Conservation (phyloP, 441 rosid genomes). For the Lepidium campestre region DNA sequence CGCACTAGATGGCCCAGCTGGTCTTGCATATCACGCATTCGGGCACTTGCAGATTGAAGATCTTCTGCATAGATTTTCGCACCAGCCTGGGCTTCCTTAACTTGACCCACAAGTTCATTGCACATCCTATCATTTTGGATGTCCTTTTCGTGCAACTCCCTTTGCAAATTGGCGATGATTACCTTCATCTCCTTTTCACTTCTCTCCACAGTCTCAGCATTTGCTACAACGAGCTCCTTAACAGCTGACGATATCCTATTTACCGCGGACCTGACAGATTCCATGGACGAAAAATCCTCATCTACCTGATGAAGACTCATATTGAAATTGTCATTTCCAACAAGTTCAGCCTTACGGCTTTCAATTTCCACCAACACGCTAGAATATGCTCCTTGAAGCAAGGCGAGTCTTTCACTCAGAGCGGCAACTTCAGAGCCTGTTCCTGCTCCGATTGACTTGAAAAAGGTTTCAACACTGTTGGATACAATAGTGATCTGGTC, state of each 20-base stretch:
- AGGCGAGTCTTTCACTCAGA: slow-evolving; percentile 46
- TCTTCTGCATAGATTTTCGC: slow-evolving; percentile 55
- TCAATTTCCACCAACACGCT: slow-evolving; percentile 66
- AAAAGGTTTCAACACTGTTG: slow-evolving; percentile 37
- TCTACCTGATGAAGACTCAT: slow-evolving; percentile 32
- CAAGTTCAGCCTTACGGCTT: slow-evolving; percentile 48
- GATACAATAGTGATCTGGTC: slow-evolving; percentile 49
- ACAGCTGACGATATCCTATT: slow-evolving; percentile 49
- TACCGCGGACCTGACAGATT: slow-evolving; percentile 50
- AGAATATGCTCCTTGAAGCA: slow-evolving; percentile 73
- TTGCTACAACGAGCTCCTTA: slow-evolving; percentile 44
- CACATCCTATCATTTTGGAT: slow-evolving; percentile 78
- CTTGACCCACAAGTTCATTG: slow-evolving; percentile 87
- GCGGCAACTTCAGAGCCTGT: slow-evolving; percentile 51
- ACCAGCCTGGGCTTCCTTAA: slow-evolving; percentile 88
- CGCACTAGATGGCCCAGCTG: slow-evolving; percentile 41
- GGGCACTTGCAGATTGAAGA: slow-evolving; percentile 59
- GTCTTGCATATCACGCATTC: slow-evolving; percentile 56
- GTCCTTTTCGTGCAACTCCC: slow-evolving; percentile 93
- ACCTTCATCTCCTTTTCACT: slow-evolving; percentile 70
- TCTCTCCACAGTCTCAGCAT: slow-evolving; percentile 48
- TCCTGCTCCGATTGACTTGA: slow-evolving; percentile 46
- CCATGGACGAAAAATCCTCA: slow-evolving; percentile 43
- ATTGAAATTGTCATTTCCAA: slow-evolving; percentile 28
- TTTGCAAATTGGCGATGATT: slow-evolving; percentile 69